These are phyloP conservation scores for Blastomyces emzantsi DNA, from an alignment of 2,329 filamentous ascomycete species.

Conservation along the genomic window DNA sequence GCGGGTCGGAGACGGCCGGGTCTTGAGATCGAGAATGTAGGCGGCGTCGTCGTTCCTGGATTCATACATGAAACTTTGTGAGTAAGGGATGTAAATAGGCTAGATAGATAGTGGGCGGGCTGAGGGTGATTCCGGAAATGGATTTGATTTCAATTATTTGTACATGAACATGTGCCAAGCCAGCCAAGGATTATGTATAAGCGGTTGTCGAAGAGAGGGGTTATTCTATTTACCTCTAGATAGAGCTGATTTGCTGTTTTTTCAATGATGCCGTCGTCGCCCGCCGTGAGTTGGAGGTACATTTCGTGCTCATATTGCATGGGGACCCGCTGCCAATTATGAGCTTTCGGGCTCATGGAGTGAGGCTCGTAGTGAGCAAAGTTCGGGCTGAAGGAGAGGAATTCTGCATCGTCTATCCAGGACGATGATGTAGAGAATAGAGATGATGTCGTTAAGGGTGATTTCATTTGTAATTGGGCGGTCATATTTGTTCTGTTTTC, in stretches of 20 bases:
- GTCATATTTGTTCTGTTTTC: slow-evolving; percentile 1
- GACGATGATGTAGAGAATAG: neutral
- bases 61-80: neutral
- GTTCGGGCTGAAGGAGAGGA: slow-evolving; percentile 8
- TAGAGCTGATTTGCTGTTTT: slow-evolving; percentile 27
- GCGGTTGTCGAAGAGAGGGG: neutral
- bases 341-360: neutral
- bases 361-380: slow-evolving; percentile 3
- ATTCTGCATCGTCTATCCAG: neutral
- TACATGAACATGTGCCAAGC: neutral
- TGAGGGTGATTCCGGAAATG: neutral
- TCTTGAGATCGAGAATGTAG: slow-evolving; percentile 21
- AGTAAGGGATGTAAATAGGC: neutral
- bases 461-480: neutral
- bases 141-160: neutral
- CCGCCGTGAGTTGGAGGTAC: slow-evolving; percentile 24
- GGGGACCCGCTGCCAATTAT: slow-evolving; percentile 11
- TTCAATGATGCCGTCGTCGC: slow-evolving; percentile 14
- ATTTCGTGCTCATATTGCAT: slow-evolving; percentile 28
- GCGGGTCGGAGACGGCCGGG: slow-evolving; percentile 23
- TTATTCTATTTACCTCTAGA: slow-evolving; percentile 20
- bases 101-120: neutral
- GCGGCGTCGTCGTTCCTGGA: slow-evolving; percentile 22
- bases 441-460: neutral
- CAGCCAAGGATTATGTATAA: neutral